Percentiles rank a stretch among this genome's conserved stretches.
These are phyloP conservation scores for Colletotrichum spinosum DNA, from an alignment of 2,329 filamentous ascomycete genomes.

Conservation along the genomic window DNA sequence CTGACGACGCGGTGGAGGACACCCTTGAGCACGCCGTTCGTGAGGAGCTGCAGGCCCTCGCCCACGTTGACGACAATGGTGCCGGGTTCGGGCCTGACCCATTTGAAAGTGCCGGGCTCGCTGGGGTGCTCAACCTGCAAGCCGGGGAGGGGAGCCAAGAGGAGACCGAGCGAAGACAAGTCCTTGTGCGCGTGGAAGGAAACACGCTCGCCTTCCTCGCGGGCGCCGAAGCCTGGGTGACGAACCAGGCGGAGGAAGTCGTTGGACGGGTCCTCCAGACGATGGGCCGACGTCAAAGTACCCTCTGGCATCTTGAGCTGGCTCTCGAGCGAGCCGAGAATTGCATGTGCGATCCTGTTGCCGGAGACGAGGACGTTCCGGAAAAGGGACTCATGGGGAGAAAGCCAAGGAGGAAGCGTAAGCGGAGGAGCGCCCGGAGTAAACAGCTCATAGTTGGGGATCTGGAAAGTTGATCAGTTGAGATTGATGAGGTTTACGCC, in stretches of 20 bases:
- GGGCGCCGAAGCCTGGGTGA: not conserved
- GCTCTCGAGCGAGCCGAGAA: not conserved
- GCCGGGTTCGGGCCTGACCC: not conserved
- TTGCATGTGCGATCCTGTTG: not conserved
- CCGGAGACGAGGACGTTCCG: not conserved
- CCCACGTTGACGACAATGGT: not conserved
- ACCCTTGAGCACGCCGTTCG: not conserved
- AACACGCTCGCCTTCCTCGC: not conserved
- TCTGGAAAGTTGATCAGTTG: not conserved
- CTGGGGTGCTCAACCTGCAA: not conserved
- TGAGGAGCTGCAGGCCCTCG: not conserved
- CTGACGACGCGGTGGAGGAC: conserved; percentile 4
- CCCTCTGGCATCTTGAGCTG: not conserved
- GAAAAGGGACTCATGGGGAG: not conserved
- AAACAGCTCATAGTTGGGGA: conserved; percentile 4
- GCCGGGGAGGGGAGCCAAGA: not conserved
- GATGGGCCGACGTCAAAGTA: conserved; percentile 1
- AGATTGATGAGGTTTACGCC: not conserved
- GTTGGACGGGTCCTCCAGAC: conserved; percentile 3
- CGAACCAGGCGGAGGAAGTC: not conserved
- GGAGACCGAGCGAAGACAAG: not conserved
- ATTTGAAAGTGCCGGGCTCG: not conserved
- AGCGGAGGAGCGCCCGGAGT: not conserved
- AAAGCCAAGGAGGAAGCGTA: not conserved
- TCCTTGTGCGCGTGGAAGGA: conserved; percentile 3